phyloP scores from a whole-genome alignment of 345 rosid genomes.

The Rhodamnia argentea region DNA sequence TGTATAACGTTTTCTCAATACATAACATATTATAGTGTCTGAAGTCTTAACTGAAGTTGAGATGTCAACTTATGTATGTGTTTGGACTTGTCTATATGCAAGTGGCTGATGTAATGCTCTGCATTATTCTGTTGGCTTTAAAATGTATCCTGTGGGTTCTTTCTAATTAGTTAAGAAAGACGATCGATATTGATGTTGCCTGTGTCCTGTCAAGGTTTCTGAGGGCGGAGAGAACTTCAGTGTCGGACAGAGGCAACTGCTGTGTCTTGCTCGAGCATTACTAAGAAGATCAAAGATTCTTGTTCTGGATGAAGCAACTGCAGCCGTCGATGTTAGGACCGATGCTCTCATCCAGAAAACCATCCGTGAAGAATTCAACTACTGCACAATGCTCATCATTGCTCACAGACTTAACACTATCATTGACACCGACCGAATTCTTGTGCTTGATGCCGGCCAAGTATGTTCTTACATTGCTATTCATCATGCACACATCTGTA shows the following conservation, averaged over 20 bases:
- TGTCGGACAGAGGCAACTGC: constrained; percentile 81
- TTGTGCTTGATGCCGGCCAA: constrained; percentile 84
- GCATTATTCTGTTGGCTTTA: not conserved
- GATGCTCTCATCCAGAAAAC: constrained; percentile 90
- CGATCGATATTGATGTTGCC: not conserved
- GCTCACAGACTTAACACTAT: constrained; percentile 91
- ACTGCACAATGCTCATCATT: constrained; percentile 84
- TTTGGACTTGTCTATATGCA: not conserved
- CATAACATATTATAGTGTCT: not conserved
- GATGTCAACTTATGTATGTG: not conserved
- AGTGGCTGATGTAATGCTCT: not conserved
- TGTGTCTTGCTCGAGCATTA: constrained; percentile 91
- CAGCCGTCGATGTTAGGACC: constrained; percentile 90
- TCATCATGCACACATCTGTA: not conserved
- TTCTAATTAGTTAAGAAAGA: not conserved
- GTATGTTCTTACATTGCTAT: constrained; percentile 16
- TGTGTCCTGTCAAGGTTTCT: constrained; percentile 4
- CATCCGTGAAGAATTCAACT: constrained; percentile 78
- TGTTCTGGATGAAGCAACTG: constrained; percentile 96
- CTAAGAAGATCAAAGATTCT: constrained; percentile 81
- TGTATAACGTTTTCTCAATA: not conserved
- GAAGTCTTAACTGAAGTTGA: not conserved
- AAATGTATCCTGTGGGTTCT: not conserved
- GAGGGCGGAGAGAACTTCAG: constrained; percentile 96
- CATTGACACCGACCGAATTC: constrained; percentile 77